Conservation (phyloP, 2,329 filamentous ascomycete species). For the Metarhizium brunneum region DNA sequence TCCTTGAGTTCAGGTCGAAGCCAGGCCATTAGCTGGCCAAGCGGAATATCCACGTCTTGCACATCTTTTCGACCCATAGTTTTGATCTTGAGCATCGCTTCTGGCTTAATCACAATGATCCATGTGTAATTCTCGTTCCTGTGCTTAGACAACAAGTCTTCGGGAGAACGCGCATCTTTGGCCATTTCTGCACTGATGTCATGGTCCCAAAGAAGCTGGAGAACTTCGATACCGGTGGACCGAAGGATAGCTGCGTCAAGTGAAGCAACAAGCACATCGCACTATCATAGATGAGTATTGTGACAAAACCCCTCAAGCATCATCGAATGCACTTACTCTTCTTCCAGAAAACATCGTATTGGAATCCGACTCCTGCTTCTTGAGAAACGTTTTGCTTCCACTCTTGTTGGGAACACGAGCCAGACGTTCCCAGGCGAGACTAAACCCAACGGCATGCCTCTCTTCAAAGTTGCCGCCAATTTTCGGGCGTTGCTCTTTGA, state of each 20-base stretch:
- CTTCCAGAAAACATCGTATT: conserved; percentile 51
- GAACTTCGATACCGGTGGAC: conserved; percentile 64
- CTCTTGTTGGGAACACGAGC: conserved; percentile 51
- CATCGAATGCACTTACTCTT: conserved; percentile 40
- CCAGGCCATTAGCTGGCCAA: conserved; percentile 66
- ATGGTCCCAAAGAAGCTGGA: conserved; percentile 71
- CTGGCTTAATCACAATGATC: conserved; percentile 82
- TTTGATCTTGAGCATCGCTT: conserved; percentile 67
- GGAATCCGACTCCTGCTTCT: conserved; percentile 57
- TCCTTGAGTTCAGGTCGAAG: conserved; percentile 76
- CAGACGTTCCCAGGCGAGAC: conserved; percentile 78
- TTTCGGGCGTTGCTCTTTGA: conserved; percentile 71
- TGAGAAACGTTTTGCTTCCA: conserved; percentile 51
- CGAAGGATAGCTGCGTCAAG: conserved; percentile 72
- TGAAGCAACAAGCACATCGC: conserved; percentile 82
- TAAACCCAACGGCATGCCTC: conserved; percentile 84
- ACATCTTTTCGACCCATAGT: conserved; percentile 68
- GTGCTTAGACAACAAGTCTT: conserved; percentile 70
- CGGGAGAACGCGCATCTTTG: conserved; percentile 65
- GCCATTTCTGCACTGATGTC: conserved; percentile 85
- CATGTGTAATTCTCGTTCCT: conserved; percentile 72
- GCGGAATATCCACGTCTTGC: conserved; percentile 65
- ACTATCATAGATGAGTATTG: conserved; percentile 34
- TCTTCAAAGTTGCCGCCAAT: conserved; percentile 52
- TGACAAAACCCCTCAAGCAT: not conserved